Evolutionary conservation across 148 eudicot species (phyloP).

Genomic region (Rhododendron simsii): DNA sequence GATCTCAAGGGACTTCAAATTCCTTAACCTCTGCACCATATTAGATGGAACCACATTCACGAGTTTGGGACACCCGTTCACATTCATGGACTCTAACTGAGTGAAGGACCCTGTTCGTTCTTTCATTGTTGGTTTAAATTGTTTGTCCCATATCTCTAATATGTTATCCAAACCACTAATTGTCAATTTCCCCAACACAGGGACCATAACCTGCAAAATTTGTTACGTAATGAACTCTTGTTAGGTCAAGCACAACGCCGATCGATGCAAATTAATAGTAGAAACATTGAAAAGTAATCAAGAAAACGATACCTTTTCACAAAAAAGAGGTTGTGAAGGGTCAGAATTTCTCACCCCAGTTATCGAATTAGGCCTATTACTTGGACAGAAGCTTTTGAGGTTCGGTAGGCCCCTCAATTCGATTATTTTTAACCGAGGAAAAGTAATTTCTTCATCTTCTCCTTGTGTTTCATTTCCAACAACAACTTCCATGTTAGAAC

Average conservation of each 20-base stretch:
- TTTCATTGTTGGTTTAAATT: too few species aligned
- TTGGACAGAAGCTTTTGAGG: not conserved
- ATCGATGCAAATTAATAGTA: not conserved
- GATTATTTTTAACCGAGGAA: not conserved
- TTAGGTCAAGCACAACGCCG: too few species aligned
- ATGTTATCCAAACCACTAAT: too few species aligned
- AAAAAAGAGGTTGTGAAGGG: not conserved
- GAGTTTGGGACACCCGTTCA: too few species aligned
- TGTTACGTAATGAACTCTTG: too few species aligned
- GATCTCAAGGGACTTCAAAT: fast-evolving
- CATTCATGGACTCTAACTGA: too few species aligned
- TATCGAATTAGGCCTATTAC: not conserved
- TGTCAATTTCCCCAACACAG: too few species aligned
- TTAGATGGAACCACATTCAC: too few species aligned
- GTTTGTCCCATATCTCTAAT: too few species aligned
- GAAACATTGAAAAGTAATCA: not conserved
- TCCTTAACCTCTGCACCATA: too few species aligned
- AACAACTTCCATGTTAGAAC: not conserved
- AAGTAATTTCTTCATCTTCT: not conserved
- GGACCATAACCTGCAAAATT: too few species aligned
- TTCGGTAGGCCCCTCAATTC: not conserved
- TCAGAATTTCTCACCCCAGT: not conserved
- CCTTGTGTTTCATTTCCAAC: not conserved
- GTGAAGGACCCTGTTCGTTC: too few species aligned
- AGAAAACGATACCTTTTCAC: not conserved